Conservation (phyloP, 176 grass and related monocot genomes). For the Bothriochloa decipiens region DNA sequence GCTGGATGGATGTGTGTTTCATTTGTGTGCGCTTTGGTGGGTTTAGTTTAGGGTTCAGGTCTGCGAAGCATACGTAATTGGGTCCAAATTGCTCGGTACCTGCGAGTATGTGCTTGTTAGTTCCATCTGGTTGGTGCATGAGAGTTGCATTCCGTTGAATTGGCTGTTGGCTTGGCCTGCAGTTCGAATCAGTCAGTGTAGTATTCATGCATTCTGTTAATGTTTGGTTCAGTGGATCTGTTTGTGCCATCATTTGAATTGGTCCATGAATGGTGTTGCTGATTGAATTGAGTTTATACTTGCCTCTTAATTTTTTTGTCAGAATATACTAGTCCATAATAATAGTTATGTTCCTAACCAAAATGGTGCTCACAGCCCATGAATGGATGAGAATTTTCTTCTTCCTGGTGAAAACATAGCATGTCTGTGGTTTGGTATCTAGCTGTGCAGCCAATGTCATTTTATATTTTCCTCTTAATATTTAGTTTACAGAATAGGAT, state of each 20-base stretch:
- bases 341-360: not conserved
- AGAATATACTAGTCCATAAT: not conserved
- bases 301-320: not conserved
- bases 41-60: conserved; percentile 32
- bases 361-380: not conserved
- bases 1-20: not conserved
- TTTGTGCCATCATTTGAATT: conserved; percentile 4
- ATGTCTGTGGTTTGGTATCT: not conserved
- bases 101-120: not conserved
- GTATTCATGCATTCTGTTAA: not conserved
- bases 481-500: not conserved
- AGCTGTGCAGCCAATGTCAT: not conserved
- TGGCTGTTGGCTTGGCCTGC: not conserved
- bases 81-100: not conserved
- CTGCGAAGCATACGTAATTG: not conserved
- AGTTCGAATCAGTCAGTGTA: not conserved
- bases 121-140: not conserved
- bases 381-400: not conserved
- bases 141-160: not conserved
- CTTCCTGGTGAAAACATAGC: not conserved
- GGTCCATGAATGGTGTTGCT: not conserved
- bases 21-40: not conserved
- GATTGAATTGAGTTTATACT: not conserved
- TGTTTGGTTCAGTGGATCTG: not conserved
- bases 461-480: not conserved